A percentile compares a stretch with the other conserved stretches of the same genome.
Conservation (phyloP, 768 basidiomycete genomes). For the Mycena venus region DNA sequence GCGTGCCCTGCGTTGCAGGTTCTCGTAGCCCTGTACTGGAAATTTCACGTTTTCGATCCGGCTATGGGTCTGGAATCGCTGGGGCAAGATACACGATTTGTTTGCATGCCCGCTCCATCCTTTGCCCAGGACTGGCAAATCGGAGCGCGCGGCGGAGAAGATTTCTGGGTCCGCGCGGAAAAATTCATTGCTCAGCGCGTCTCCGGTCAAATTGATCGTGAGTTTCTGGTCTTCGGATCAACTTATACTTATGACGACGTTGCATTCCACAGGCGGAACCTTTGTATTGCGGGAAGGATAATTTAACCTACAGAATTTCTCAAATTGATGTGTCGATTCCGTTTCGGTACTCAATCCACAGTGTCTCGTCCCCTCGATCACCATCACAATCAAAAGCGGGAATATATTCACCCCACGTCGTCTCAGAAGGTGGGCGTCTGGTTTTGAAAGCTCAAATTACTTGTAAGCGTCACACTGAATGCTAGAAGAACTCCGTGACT, state of each 20-base stretch:
- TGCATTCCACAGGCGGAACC: background rate
- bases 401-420: no score
- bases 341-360: no score
- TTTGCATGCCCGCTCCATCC: background rate
- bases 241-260: background rate
- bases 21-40: background rate
- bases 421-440: no score
- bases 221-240: background rate
- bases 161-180: slow-evolving; percentile 15
- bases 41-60: background rate
- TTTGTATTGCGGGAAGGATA: background rate
- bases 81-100: background rate
- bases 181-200: slow-evolving; percentile 7
- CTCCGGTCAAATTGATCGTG: background rate
- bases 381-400: no score
- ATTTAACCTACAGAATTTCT: background rate
- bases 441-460: no score
- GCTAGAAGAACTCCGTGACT: no score
- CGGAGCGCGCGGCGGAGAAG: slow-evolving; percentile 6
- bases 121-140: background rate
- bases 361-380: no score
- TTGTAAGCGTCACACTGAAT: no score
- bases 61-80: background rate
- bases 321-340: background rate
- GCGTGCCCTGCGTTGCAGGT: background rate